Evolutionary conservation across 345 rosid species (phyloP).

Genomic region (Eucalyptus sideroxylon): DNA sequence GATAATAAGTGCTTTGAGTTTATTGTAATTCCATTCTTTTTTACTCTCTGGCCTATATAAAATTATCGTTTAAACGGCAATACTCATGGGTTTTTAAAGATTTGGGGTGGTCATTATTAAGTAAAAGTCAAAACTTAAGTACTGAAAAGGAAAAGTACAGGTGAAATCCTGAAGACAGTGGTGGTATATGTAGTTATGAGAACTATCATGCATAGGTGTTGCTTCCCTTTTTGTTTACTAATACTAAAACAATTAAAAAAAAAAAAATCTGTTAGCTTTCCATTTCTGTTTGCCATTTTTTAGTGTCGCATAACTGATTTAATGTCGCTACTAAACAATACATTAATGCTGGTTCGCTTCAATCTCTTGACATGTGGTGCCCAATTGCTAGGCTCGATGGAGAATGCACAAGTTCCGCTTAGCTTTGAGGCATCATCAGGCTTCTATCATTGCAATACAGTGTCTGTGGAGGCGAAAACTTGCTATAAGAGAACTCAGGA

Average conservation of each 20-base stretch:
- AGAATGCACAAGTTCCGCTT: slow-evolving; percentile 57
- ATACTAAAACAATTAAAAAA: background rate
- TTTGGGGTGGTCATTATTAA: background rate
- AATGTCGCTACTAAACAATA: background rate
- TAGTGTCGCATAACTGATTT: background rate
- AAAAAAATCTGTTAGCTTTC: background rate
- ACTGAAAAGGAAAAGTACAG: background rate
- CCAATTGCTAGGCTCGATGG: slow-evolving; percentile 55
- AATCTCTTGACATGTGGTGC: background rate
- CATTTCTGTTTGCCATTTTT: background rate
- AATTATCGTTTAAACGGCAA: background rate
- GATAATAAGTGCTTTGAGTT: background rate
- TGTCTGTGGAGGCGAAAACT: slow-evolving; percentile 84
- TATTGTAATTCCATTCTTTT: background rate
- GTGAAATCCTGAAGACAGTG: background rate
- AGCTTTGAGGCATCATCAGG: slow-evolving; percentile 43
- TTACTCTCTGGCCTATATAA: background rate
- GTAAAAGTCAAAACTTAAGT: background rate
- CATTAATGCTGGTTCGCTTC: background rate
- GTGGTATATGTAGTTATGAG: background rate
- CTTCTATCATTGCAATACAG: slow-evolving; percentile 69
- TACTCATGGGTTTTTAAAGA: background rate
- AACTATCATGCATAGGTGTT: background rate
- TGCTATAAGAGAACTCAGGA: slow-evolving; percentile 72
- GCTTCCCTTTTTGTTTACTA: background rate